A percentile compares a stretch with the other conserved stretches of the same genome.
Conservation (phyloP, 768 basidiomycete species). For the Sporobolomyces phaffii region DNA sequence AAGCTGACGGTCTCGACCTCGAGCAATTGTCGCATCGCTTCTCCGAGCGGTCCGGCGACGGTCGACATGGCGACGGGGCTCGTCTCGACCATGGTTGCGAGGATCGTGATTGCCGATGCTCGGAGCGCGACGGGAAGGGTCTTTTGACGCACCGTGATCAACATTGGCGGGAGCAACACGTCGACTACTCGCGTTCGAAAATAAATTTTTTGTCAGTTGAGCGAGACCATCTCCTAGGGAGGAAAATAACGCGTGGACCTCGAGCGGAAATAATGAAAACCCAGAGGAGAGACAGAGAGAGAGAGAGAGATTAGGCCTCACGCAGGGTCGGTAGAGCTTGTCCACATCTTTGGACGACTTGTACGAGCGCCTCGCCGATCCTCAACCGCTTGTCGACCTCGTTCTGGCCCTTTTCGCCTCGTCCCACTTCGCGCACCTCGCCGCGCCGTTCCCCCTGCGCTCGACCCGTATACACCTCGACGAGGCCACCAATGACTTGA, state of each 20-base stretch:
- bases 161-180: conserved; percentile 65
- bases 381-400: conserved; percentile 70
- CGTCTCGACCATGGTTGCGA: conserved; percentile 65
- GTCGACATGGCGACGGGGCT: conserved; percentile 59
- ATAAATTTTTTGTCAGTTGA: no score
- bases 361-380: conserved; percentile 76
- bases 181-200: no score
- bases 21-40: conserved; percentile 69
- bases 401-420: conserved; percentile 44
- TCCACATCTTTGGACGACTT: conserved; percentile 68
- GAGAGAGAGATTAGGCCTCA: conserved; percentile 45
- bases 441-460: conserved; percentile 50
- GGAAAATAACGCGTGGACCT: no score
- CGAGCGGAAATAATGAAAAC: conserved; percentile 10
- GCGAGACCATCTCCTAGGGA: no score
- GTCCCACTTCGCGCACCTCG: conserved; percentile 47
- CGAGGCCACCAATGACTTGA: conserved; percentile 62
- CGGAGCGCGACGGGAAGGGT: conserved; percentile 68
- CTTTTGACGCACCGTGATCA: conserved; percentile 56
- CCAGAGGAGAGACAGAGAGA: no score
- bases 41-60: conserved; percentile 59
- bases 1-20: conserved; percentile 43
- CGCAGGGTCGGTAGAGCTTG: conserved; percentile 64
- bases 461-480: conserved; percentile 59
- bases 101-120: conserved; percentile 61